Evolutionary conservation across 805 yeast species (phyloP).

Genomic region (Helenozyma baotianmanensis): DNA sequence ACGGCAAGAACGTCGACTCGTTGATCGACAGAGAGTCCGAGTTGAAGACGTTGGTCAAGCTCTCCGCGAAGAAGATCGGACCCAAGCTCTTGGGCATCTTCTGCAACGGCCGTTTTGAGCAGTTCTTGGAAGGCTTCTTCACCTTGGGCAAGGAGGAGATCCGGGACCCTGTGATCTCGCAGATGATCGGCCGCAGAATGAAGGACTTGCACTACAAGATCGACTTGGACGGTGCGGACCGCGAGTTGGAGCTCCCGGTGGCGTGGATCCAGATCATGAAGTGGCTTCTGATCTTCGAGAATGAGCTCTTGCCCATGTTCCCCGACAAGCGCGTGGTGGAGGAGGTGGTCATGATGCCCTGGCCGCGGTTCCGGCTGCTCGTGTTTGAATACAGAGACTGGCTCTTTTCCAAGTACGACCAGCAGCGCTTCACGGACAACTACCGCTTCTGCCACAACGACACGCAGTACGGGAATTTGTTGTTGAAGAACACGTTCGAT

Average conservation of each 20-base stretch:
- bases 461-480: slow-evolving; percentile 91
- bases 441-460: slow-evolving; percentile 92
- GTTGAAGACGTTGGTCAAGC: slow-evolving; percentile 63
- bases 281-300: slow-evolving; percentile 55
- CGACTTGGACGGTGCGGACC: slow-evolving; percentile 55
- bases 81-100: slow-evolving; percentile 87
- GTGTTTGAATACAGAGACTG: slow-evolving; percentile 55
- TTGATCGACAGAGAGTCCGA: slow-evolving; percentile 86
- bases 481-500: slow-evolving; percentile 57
- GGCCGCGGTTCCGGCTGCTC: slow-evolving; percentile 46
- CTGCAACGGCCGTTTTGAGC: slow-evolving; percentile 90
- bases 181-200: slow-evolving; percentile 93
- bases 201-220: slow-evolving; percentile 86
- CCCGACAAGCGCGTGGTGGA: slow-evolving; percentile 22
- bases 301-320: slow-evolving; percentile 39
- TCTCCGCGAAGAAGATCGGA: slow-evolving; percentile 77
- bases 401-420: slow-evolving; percentile 51
- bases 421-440: slow-evolving; percentile 37
- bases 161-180: slow-evolving; percentile 68
- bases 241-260: slow-evolving; percentile 50
- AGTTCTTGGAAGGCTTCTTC: slow-evolving; percentile 76
- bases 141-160: slow-evolving; percentile 73
- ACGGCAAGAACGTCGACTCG: slow-evolving; percentile 82
- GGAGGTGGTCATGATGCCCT: slow-evolving; percentile 41
- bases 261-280: slow-evolving; percentile 66